phyloP scores from a whole-genome alignment of 352 stramenopile species.

The Aphanomyces invadans region DNA sequence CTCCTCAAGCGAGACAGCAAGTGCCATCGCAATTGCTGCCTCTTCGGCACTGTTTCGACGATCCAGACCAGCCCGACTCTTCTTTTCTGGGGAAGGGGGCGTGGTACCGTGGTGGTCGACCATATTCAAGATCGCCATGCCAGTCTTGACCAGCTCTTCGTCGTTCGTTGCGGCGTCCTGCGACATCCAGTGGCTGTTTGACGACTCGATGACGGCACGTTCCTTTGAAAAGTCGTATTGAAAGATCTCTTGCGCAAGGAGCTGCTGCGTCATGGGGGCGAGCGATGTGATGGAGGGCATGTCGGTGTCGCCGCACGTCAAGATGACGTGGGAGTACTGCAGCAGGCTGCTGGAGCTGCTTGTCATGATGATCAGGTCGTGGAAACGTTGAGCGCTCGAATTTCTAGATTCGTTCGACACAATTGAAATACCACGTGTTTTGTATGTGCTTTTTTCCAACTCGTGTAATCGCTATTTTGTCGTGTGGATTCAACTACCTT shows the following conservation, averaged over 20 bases:
- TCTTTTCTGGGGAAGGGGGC: neutral
- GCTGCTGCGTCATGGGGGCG: neutral
- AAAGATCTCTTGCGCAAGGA: neutral
- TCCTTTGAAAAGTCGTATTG: conserved; percentile 14
- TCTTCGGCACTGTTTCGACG: conserved; percentile 10
- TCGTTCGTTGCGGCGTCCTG: neutral
- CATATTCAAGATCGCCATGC: neutral
- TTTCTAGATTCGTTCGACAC: no score
- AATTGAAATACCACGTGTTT: no score
- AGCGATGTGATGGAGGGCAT: neutral
- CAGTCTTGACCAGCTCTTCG: neutral
- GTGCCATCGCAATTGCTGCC: neutral
- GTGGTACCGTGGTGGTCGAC: neutral
- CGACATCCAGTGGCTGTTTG: neutral
- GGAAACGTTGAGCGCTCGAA: no score
- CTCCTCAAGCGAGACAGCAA: neutral
- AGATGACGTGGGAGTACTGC: neutral
- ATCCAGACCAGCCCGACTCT: neutral
- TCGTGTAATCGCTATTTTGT: no score
- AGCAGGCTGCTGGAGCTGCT: conserved; percentile 6
- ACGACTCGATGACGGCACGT: neutral
- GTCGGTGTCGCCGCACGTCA: neutral
- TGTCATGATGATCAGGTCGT: conserved; percentile 1
- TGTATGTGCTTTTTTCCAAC: no score
- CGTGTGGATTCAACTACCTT: neutral